phyloP scores from a whole-genome alignment of 768 basidiomycete genomes.

The Boletus reticulatus region DNA sequence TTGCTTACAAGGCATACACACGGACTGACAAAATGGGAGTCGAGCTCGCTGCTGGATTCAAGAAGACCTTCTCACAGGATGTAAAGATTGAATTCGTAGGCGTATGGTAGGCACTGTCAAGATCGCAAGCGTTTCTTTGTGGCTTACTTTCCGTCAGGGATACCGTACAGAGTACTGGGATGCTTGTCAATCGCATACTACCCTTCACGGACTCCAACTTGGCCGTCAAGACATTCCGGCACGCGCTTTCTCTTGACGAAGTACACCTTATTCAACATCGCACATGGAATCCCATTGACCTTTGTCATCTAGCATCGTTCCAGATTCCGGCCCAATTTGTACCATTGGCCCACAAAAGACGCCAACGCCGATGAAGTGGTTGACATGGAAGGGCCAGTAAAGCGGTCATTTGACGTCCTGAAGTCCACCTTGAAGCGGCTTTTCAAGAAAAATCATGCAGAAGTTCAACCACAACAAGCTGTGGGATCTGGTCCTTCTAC shows the following conservation, averaged over 20 bases:
- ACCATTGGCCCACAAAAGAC: constrained; percentile 41
- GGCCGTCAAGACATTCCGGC: constrained; percentile 68
- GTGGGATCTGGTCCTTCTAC: background rate
- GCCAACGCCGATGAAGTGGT: constrained; percentile 24
- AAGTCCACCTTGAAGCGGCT: background rate
- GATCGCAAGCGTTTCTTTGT: background rate
- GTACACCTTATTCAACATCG: constrained; percentile 32
- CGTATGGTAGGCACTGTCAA: constrained; percentile 53
- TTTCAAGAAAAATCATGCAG: background rate
- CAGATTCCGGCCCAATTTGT: constrained; percentile 63
- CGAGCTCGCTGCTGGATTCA: constrained; percentile 61
- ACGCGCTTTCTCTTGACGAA: constrained; percentile 78
- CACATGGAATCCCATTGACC: constrained; percentile 6
- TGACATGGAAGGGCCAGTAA: background rate
- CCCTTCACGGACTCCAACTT: constrained; percentile 67
- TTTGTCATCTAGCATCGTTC: constrained; percentile 49
- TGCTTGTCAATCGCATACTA: constrained; percentile 54
- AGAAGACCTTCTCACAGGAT: constrained; percentile 63
- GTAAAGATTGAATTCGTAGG: constrained; percentile 79
- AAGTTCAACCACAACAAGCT: background rate
- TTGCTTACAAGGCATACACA: constrained; percentile 74
- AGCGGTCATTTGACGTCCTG: background rate
- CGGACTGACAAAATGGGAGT: constrained; percentile 45
- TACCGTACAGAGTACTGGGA: constrained; percentile 74
- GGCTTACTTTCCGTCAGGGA: constrained; percentile 47